A percentile compares a stretch with the other conserved stretches of the same genome.
phyloP scores from a whole-genome alignment of 129 eudicot genomes.

The Flaveria brownii region DNA sequence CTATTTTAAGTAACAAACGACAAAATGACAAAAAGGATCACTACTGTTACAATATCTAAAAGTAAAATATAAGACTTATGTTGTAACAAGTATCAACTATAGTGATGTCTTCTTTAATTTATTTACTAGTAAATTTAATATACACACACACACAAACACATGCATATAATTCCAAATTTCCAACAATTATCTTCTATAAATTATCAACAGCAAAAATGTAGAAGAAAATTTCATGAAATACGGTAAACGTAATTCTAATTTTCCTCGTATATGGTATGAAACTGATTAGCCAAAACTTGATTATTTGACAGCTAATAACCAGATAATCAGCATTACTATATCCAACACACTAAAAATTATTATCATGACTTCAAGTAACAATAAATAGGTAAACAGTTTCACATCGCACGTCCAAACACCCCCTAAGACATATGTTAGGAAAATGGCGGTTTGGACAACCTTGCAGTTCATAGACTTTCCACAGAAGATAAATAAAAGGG shows the following conservation, averaged over 20 bases:
- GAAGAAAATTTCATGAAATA: neutral
- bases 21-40: neutral
- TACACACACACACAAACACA: neutral
- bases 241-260: neutral
- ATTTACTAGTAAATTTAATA: no score
- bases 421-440: constrained; percentile 1
- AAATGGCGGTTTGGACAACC: constrained; percentile 1
- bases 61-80: neutral
- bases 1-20: neutral
- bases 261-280: neutral
- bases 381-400: neutral
- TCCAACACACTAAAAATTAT: neutral
- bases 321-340: neutral
- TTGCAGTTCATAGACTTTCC: constrained; percentile 4
- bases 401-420: neutral
- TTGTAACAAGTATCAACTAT: neutral
- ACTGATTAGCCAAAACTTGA: neutral
- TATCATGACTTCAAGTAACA: neutral
- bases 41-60: neutral
- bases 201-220: neutral
- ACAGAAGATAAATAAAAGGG: neutral
- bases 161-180: neutral
- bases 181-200: no score
- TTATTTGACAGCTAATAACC: neutral
- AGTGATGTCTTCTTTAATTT: neutral